Evolutionary conservation across 495 filamentous ascomycete genomes (phyloP), one percentile per base, ranked within the genome.

Genomic region (Aspergillus asperescens): DNA sequence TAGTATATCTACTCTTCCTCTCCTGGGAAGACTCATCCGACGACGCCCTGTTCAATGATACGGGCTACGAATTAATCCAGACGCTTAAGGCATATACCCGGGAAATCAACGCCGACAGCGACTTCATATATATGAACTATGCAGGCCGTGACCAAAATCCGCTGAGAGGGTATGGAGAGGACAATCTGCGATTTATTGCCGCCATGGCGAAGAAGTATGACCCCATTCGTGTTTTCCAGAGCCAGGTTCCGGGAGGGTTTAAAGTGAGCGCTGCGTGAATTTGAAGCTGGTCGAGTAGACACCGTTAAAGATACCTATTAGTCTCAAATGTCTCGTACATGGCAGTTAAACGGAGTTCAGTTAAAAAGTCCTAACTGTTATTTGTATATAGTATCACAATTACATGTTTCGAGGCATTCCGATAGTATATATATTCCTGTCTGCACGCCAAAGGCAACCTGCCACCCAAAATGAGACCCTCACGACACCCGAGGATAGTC

Each of bases 401-500:
- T n/a, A n/a, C n/a, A n/a, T n/a, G n/a, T n/a, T n/a, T n/a, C n/a
- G n/a, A n/a, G n/a, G n/a, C n/a, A n/a, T n/a, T n/a, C n/a, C n/a
- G n/a, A n/a, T n/a, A n/a, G n/a, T n/a, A n/a, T n/a, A n/a, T n/a
- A n/a, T n/a, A n/a, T n/a, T n/a, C n/a, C n/a, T n/a, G n/a, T n/a
- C n/a, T n/a, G n/a, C n/a, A n/a, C n/a, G n/a, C n/a, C n/a, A n/a
- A n/a, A n/a, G n/a, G n/a, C n/a, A n/a, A n/a, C n/a, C n/a, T n/a
- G n/a, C n/a, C n/a, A n/a, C n/a, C n/a, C n/a, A n/a, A n/a, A n/a
- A n/a, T n/a, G n/a, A n/a, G n/a, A n/a, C n/a, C n/a, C n/a, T n/a
- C n/a, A 43, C n/a, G 4, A 24, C 5, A 12, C n/a, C 18, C 27
- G 43, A 7, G 63, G 47, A 35, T 57, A 78, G 5, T 81, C 75